Base-by-base conservation (phyloP, 352 stramenopile species). In the Phytophthora quininea region DNA sequence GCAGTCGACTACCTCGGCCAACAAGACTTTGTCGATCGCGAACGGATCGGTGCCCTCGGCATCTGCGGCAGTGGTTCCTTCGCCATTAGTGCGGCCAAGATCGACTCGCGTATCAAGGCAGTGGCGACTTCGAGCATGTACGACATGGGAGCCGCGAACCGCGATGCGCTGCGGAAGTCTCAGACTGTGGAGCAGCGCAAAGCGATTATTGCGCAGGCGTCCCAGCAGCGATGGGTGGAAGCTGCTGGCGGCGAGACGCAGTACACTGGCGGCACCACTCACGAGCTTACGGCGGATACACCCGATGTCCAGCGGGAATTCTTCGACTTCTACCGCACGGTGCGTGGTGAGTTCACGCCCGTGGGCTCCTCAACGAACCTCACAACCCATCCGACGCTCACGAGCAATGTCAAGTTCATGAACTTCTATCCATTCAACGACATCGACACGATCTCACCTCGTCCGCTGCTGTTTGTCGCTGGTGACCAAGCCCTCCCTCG, bases 351-450 rank as follows among this genome's bases (percentile, higher is more conserved):
- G 24, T 70, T 46, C 50, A 70, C 56, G 27, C 56, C 62, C 12
- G n/a, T 19, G 2, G 54, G 54, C 32, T 60, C 62, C 0, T 45
- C 31, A 5, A 33, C n/a, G 0, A 56, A 64, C 38, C 19, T 69
- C 0, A 69, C 62, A 1, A 64, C 62, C 0, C 49, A 64, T 43
- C 31, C 32, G 24, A 65, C 62, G 1, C 33, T 57, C 3, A 45
- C 62, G 0, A 64, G 48, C 24, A 40, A 15, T 12, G 42, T 46
- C 6, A 64, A 29, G 42, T 57, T 70, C 48, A 3, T 64, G 19
- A 70, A 64, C 62, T 64, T 70, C 33, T 70, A 65, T 32, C 62
- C 62, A 33, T 60, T 70, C 49, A 70, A 53, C 33, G 54, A 65
- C 49, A 60, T 70, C 40, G 54, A 69, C 29, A 64, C 48, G 12